Base-by-base conservation (phyloP, 2,329 filamentous ascomycete genomes). In the Microcera coccophila region DNA sequence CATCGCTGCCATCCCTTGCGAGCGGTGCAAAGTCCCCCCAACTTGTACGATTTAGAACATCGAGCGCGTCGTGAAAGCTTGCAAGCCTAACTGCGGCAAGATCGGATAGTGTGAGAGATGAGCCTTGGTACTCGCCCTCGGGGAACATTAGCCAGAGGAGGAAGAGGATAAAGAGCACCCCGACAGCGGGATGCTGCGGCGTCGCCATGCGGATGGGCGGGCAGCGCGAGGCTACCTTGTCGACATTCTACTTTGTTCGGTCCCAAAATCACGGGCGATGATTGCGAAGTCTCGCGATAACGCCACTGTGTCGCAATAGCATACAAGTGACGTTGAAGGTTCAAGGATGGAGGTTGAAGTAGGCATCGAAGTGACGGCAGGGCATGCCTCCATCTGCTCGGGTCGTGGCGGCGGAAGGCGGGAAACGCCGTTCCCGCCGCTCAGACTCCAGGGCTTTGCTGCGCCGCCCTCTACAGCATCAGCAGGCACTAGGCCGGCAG, bases 1-100 rank as follows among this genome's bases (percentile, higher is more conserved):
- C 45, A 14, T 45, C 53, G 16, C 54, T 54, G 14, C 62, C 59
- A 18, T 52, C 54, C 31, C 52, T 56, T 31, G 52, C 44, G 9
- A 55, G 61, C 10, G 79, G 79, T 14, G 65, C 54, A 59, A 84
- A 84, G 60, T 82, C 79, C 38, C 76, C 76, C 79, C 79, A 84
- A 48, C 57, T 62, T 15, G 79, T 78, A 42, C 62, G 63, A 57
- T 81, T 81, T 31, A 84, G 64, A 15, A 78, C 64, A 38, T 67
- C 61, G 47, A 78, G 75, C 2, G 77, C 72, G 43, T 71, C 62
- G 32, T 72, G 70, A 49, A 80, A 77, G 29, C 71, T 70, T n/a
- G 62, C 63, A 14, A 82, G 65, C 10, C 77, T 73, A 41, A 71
- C 38, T 61, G 67, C 34, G 56, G 65, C 63, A 20, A 69, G 50